Percentiles rank a stretch among this genome's conserved stretches.
phyloP scores from a whole-genome alignment of 2,329 filamentous ascomycete genomes.

The Alternaria sp. region DNA sequence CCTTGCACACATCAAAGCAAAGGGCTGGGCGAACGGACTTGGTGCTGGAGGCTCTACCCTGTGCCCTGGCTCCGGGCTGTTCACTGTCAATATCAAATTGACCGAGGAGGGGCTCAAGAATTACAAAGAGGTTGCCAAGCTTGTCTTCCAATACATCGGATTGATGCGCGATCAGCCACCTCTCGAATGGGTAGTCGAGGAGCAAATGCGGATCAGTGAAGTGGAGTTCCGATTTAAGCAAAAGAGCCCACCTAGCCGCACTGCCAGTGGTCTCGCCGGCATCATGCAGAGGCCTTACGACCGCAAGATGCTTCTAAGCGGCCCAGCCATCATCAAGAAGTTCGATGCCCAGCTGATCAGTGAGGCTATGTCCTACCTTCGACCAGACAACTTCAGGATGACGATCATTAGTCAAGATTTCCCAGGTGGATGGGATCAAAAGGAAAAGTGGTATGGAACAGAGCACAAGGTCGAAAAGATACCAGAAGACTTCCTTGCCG shows the following conservation, averaged over 20 bases:
- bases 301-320: constrained; percentile 86
- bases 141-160: constrained; percentile 89
- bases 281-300: constrained; percentile 92
- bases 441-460: constrained; percentile 97
- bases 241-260: constrained; percentile 86
- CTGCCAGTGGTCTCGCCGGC: constrained; percentile 82
- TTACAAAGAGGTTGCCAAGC: constrained; percentile 81
- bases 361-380: constrained; percentile 73
- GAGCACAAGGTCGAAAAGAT: constrained; percentile 88
- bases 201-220: constrained; percentile 87
- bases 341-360: constrained; percentile 82
- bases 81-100: constrained; percentile 78
- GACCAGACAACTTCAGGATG: constrained; percentile 88
- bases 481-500: constrained; percentile 73
- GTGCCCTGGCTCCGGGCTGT: constrained; percentile 81
- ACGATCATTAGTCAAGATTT: constrained; percentile 82
- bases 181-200: constrained; percentile 91
- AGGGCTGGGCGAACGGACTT: constrained; percentile 86
- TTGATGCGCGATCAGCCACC: constrained; percentile 81
- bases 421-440: constrained; percentile 83
- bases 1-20: constrained; percentile 85
- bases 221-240: constrained; percentile 96
- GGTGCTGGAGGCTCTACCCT: constrained; percentile 77
- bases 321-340: constrained; percentile 74
- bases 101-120: constrained; percentile 85